phyloP scores from a whole-genome alignment of 805 yeast species.

The Monosporozyma siamensis region DNA sequence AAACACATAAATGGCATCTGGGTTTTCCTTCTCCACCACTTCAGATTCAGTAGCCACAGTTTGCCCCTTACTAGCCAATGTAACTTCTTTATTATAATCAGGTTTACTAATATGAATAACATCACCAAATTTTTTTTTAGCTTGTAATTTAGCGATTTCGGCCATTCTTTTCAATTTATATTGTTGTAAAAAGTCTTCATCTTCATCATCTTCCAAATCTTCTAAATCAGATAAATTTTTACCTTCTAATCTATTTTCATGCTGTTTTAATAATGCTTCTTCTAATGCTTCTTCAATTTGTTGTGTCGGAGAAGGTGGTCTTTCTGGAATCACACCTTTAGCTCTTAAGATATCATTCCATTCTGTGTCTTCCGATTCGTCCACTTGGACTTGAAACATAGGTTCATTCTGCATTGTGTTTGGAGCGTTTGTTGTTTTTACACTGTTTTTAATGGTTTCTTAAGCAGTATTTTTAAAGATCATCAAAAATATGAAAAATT shows the following conservation, averaged over 20 bases:
- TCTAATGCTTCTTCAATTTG: conserved; percentile 81
- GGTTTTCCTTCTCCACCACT: background rate
- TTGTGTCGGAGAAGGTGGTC: conserved; percentile 80
- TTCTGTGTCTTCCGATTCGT: conserved; percentile 94
- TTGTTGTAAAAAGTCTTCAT: conserved; percentile 73
- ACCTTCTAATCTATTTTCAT: conserved; percentile 72
- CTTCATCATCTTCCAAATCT: conserved; percentile 85
- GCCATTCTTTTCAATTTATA: conserved; percentile 70
- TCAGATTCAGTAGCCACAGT: conserved; percentile 6
- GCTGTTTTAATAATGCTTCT: conserved; percentile 70
- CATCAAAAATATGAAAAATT: too few species aligned
- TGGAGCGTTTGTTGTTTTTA: too few species aligned
- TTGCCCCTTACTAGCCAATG: conserved; percentile 54
- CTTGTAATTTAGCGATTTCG: conserved; percentile 56
- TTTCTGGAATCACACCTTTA: conserved; percentile 87
- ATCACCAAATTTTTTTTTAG: conserved; percentile 55
- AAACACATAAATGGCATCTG: conserved; percentile 47
- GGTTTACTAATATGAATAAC: conserved; percentile 76
- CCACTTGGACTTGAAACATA: conserved; percentile 74
- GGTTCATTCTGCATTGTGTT: conserved; percentile 37
- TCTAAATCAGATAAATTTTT: conserved; percentile 75
- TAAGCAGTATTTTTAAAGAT: too few species aligned
- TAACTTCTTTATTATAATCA: conserved; percentile 78
- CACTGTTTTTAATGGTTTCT: too few species aligned
- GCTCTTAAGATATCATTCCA: conserved; percentile 94